Percentiles rank a stretch among this genome's conserved stretches.
phyloP scores from a whole-genome alignment of 768 basidiomycete genomes.

The Mycena polygramma region DNA sequence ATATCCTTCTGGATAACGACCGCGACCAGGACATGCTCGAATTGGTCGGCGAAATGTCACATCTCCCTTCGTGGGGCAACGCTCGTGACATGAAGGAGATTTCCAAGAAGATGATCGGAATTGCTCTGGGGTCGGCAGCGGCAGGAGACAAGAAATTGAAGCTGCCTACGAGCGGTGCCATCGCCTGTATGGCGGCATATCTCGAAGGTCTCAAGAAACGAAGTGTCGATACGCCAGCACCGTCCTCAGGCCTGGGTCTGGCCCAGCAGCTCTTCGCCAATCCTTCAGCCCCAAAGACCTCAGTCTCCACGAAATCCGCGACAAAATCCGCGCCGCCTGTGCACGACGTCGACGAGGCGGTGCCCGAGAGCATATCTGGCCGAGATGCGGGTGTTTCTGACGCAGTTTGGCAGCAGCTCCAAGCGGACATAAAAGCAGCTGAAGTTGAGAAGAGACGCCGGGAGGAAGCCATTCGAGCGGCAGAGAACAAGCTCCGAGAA shows the following conservation, averaged over 20 bases:
- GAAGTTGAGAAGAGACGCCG: slow-evolving; percentile 42
- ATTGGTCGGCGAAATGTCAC: slow-evolving; percentile 56
- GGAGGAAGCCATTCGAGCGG: slow-evolving; percentile 41
- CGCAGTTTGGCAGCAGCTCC: slow-evolving; percentile 63
- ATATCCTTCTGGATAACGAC: slow-evolving; percentile 50
- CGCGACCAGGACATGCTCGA: slow-evolving; percentile 53
- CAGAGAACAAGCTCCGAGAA: slow-evolving; percentile 33
- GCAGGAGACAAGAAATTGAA: slow-evolving; percentile 36
- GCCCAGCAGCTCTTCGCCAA: slow-evolving; percentile 9
- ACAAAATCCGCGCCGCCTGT: not conserved
- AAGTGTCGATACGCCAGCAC: not conserved
- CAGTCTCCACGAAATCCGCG: slow-evolving; percentile 20
- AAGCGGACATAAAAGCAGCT: slow-evolving; percentile 52
- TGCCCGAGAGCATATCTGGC: slow-evolving; percentile 8
- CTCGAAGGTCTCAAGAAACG: slow-evolving; percentile 28
- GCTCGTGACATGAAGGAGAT: slow-evolving; percentile 74
- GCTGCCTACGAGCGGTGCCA: slow-evolving; percentile 45
- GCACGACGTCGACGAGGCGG: slow-evolving; percentile 5
- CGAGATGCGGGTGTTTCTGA: slow-evolving; percentile 70
- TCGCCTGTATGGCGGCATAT: slow-evolving; percentile 42
- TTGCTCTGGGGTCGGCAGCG: slow-evolving; percentile 50
- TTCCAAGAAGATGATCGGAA: slow-evolving; percentile 59
- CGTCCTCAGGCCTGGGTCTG: slow-evolving; percentile 12
- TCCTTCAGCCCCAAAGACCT: slow-evolving; percentile 11
- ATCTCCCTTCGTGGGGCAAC: slow-evolving; percentile 74